These are phyloP conservation scores for Hydnum rufescens DNA, from an alignment of 768 basidiomycete genomes.

Conservation along the genomic window DNA sequence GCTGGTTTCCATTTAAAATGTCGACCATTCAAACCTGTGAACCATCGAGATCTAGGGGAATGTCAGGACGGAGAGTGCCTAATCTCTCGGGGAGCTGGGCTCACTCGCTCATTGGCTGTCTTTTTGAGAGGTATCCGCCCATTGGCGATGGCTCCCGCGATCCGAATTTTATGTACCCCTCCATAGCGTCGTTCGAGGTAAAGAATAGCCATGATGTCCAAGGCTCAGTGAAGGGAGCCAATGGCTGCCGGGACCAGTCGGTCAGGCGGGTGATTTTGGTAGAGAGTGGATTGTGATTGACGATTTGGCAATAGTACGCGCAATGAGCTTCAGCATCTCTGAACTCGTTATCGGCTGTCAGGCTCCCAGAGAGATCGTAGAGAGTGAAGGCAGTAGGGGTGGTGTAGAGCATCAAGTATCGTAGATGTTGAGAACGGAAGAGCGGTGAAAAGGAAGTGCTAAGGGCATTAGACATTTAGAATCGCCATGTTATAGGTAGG, in stretches of 20 bases:
- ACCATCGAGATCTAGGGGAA: slow-evolving; percentile 39
- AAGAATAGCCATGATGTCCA: slow-evolving; percentile 4
- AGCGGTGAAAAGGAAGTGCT: neutral
- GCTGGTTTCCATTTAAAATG: slow-evolving; percentile 54
- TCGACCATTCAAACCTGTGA: slow-evolving; percentile 44
- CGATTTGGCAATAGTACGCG: slow-evolving; percentile 7
- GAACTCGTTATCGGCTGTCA: slow-evolving; percentile 9
- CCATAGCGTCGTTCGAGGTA: neutral
- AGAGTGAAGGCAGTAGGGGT: slow-evolving; percentile 6
- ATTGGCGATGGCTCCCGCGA: neutral
- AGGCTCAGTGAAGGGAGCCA: slow-evolving; percentile 5
- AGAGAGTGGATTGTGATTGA: neutral
- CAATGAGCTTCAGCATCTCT: slow-evolving; percentile 3
- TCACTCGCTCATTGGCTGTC: slow-evolving; percentile 35
- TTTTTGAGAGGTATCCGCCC: slow-evolving; percentile 15
- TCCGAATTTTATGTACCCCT: slow-evolving; percentile 2
- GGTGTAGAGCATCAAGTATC: too few relatives aligned
- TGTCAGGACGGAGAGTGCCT: neutral
- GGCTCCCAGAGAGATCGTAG: slow-evolving; percentile 10
- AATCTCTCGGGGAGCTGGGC: neutral
- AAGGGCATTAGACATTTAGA: too few relatives aligned
- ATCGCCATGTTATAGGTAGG: too few relatives aligned
- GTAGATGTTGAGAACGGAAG: neutral
- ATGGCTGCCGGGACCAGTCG: slow-evolving; percentile 8
- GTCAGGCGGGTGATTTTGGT: slow-evolving; percentile 10